Percentiles rank a stretch among this genome's conserved stretches.
Evolutionary conservation across 352 stramenopile species (phyloP).

Genomic region (Phytophthora fragariaefolia): DNA sequence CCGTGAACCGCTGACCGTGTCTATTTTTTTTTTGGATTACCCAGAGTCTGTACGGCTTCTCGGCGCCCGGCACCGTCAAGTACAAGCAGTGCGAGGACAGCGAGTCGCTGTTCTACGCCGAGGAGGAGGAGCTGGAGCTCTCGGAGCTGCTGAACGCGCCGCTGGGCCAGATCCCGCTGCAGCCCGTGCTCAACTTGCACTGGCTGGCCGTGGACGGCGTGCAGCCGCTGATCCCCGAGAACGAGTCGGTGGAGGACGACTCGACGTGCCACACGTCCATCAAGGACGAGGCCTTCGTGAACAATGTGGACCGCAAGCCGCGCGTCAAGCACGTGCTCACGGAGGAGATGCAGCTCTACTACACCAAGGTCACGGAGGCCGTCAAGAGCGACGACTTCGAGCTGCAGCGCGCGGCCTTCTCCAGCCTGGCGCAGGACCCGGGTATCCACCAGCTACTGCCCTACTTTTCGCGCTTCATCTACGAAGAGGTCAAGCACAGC

Average conservation of each 20-base stretch:
- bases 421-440: constrained; percentile 80
- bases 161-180: constrained; percentile 73
- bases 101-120: constrained; percentile 65
- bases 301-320: constrained; percentile 74
- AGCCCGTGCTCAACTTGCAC: constrained; percentile 77
- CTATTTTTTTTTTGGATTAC: constrained; percentile 1
- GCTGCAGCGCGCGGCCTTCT: constrained; percentile 78
- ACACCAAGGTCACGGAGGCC: constrained; percentile 86
- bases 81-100: constrained; percentile 73
- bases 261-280: constrained; percentile 73
- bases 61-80: constrained; percentile 50
- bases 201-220: constrained; percentile 87
- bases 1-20: neutral
- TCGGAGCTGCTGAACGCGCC: constrained; percentile 77
- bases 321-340: constrained; percentile 89
- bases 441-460: constrained; percentile 91
- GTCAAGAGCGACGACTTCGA: constrained; percentile 79
- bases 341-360: constrained; percentile 92
- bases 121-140: constrained; percentile 81
- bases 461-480: constrained; percentile 91
- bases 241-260: constrained; percentile 78
- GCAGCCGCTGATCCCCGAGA: constrained; percentile 85
- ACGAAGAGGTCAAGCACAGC: constrained; percentile 89
- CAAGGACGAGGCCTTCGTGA: constrained; percentile 79
- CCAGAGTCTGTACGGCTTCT: constrained; percentile 81